A percentile compares a stretch with the other conserved stretches of the same genome.
These are phyloP conservation scores for Entomophthora muscae DNA, from an alignment of 371 early-diverging fungal genomes.

Conservation along the genomic window DNA sequence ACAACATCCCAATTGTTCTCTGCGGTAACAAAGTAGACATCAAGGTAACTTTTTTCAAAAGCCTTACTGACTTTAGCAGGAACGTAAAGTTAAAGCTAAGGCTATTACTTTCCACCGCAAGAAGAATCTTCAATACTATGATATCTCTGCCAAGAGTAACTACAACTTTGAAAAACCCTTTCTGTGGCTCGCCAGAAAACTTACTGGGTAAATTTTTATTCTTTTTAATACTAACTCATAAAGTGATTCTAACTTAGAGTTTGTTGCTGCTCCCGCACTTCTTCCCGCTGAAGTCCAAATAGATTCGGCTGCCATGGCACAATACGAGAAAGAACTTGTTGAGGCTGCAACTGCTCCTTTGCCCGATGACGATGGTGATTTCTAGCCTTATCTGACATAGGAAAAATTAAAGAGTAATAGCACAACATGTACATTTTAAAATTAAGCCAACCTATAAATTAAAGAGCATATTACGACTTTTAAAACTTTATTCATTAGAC, in stretches of 20 bases:
- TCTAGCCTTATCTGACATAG: not conserved
- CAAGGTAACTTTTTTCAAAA: slow-evolving; percentile 29
- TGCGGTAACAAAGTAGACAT: slow-evolving; percentile 99
- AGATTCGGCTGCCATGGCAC: slow-evolving; percentile 56
- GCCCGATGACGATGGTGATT: slow-evolving; percentile 30
- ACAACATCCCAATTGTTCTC: slow-evolving; percentile 99
- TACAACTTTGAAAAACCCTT: slow-evolving; percentile 99
- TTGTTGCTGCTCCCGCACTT: slow-evolving; percentile 95
- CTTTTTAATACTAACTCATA: slow-evolving; percentile 3
- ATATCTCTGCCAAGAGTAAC: slow-evolving; percentile 99
- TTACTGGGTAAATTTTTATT: slow-evolving; percentile 59
- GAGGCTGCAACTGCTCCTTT: slow-evolving; percentile 64
- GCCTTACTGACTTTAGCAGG: slow-evolving; percentile 22
- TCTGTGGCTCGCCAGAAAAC: slow-evolving; percentile 97
- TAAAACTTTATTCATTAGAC: too few species aligned
- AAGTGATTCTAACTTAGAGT: slow-evolving; percentile 85
- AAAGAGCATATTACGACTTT: too few species aligned
- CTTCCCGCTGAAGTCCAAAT: slow-evolving; percentile 90
- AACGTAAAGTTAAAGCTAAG: slow-evolving; percentile 99
- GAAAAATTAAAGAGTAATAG: not conserved
- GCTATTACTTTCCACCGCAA: slow-evolving; percentile 99
- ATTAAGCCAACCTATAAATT: too few species aligned
- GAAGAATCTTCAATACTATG: slow-evolving; percentile 99
- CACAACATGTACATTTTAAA: too few species aligned
- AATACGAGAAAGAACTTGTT: slow-evolving; percentile 60